Base-by-base conservation (phyloP, 2,329 filamentous ascomycete genomes). In the Calycina herbarum region DNA sequence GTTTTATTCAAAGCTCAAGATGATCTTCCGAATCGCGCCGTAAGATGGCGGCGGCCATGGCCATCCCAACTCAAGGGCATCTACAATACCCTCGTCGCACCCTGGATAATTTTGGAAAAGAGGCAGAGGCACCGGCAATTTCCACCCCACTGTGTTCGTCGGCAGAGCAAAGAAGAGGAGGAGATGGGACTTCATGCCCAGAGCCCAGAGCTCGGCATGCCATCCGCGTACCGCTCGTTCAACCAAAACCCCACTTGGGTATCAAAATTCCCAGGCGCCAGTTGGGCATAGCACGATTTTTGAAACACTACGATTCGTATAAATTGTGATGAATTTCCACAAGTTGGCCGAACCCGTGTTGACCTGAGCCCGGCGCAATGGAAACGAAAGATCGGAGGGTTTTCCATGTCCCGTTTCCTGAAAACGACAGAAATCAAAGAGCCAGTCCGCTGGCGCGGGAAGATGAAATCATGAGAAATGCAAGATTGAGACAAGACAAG, bases 391-490 rank as follows among this genome's bases (percentile, higher is more conserved):
- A 6, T 11, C n/a, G 24, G n/a, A 10, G 10, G 27, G 10, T 3
- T 24, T 13, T 13, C 20, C 11, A 15, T 40, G 38, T 54, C 48
- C 48, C 11, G 48, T 54, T 54, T 29, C 11, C 48, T 51, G 3
- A 51, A 51, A 51, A 20, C 20, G 45, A 27, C n/a, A 24, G 20
- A 48, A 8, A 10, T 38, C 7, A 11, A 10, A 48, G 45, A 51
- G 24, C 48, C 48, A 54, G 48, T 24, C 20, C 11, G 20, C 48
- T 54, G 48, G 48, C 27, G n/a, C 48, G n/a, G 20, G 48, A 13
- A 54, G 48, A 54, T 27, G 48, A 51, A 11, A 24, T 51, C n/a
- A 51, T 54, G 48, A 54, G 10, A 54, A 27, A 54, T 54, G 48
- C 48, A 27, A 27, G 48, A 27, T 40, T 40, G 38, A 40, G 38